Conservation (phyloP, 768 basidiomycete species). For the Phaeotremella fagi region DNA sequence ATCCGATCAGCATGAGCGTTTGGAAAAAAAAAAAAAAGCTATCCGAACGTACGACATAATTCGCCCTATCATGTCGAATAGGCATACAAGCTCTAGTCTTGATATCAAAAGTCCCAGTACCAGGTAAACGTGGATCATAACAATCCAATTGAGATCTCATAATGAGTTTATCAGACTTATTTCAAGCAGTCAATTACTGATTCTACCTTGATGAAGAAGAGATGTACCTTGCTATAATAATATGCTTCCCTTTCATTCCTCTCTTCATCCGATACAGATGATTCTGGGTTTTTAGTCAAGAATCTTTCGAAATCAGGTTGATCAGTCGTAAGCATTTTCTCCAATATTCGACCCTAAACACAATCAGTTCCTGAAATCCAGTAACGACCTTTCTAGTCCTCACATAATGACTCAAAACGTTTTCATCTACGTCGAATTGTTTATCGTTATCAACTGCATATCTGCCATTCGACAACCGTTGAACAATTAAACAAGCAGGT, state of each 20-base stretch:
- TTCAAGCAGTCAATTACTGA: no score
- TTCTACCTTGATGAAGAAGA: no score
- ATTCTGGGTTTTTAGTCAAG: slow-evolving; percentile 45
- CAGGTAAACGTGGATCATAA: slow-evolving; percentile 70
- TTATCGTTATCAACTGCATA: slow-evolving; percentile 51
- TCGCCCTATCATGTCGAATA: slow-evolving; percentile 77
- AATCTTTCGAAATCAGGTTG: slow-evolving; percentile 60
- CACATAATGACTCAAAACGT: slow-evolving; percentile 46
- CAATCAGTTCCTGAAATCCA: no score
- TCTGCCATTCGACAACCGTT: slow-evolving; percentile 50
- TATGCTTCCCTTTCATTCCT: slow-evolving; percentile 62
- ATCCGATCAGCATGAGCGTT: background rate
- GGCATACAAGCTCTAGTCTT: slow-evolving; percentile 86
- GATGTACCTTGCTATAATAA: slow-evolving; percentile 73
- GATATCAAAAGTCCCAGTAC: slow-evolving; percentile 89
- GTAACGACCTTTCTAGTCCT: no score
- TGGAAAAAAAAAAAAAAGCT: background rate
- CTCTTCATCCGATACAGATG: slow-evolving; percentile 44
- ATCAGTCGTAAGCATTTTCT: slow-evolving; percentile 74
- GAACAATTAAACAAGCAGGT: slow-evolving; percentile 66
- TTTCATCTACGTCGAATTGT: slow-evolving; percentile 41
- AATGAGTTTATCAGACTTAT: slow-evolving; percentile 57
- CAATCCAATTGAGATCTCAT: slow-evolving; percentile 97
- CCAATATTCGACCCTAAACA: slow-evolving; percentile 78
- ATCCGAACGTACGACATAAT: slow-evolving; percentile 59